Conservation (phyloP, 2,329 filamentous ascomycete species). For the Aureobasidium leucospermi region DNA sequence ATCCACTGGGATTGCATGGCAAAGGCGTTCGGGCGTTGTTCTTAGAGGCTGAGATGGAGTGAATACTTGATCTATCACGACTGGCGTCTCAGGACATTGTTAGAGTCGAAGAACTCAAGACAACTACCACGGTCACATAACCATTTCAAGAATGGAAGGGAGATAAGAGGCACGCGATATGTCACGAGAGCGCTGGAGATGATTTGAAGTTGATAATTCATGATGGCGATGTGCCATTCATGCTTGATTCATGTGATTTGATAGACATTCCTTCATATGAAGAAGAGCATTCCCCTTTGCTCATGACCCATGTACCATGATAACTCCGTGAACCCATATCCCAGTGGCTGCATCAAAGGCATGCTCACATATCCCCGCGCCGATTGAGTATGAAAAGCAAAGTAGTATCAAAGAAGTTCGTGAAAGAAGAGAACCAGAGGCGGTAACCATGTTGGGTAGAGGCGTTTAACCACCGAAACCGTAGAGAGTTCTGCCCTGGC, state of each 20-base stretch:
- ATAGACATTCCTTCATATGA: conserved; percentile 10
- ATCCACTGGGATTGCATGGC: conserved; percentile 10
- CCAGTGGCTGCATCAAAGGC: conserved; percentile 10
- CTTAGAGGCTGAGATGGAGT: not conserved
- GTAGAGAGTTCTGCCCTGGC: conserved; percentile 59
- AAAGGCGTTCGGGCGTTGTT: conserved; percentile 12
- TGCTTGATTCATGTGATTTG: conserved; percentile 6
- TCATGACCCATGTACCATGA: conserved; percentile 4
- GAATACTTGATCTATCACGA: not conserved
- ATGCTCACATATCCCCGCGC: conserved; percentile 11
- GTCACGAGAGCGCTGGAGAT: not conserved
- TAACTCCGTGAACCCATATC: conserved; percentile 1
- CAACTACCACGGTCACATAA: too few relatives aligned
- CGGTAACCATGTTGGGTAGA: not conserved
- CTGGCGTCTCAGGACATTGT: not conserved
- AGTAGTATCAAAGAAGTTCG: conserved; percentile 4
- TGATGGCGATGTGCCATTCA: conserved; percentile 4
- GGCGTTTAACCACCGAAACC: conserved; percentile 56
- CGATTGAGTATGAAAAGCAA: not conserved
- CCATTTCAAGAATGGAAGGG: not conserved
- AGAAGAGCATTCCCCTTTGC: conserved; percentile 3
- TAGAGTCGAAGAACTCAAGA: not conserved
- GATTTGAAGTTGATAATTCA: conserved; percentile 2
- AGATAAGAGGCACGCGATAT: not conserved
- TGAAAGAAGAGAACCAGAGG: conserved; percentile 1